Evolutionary conservation across 1,284 basidiomycete species (phyloP).

Genomic region (Tylopilus sp.): DNA sequence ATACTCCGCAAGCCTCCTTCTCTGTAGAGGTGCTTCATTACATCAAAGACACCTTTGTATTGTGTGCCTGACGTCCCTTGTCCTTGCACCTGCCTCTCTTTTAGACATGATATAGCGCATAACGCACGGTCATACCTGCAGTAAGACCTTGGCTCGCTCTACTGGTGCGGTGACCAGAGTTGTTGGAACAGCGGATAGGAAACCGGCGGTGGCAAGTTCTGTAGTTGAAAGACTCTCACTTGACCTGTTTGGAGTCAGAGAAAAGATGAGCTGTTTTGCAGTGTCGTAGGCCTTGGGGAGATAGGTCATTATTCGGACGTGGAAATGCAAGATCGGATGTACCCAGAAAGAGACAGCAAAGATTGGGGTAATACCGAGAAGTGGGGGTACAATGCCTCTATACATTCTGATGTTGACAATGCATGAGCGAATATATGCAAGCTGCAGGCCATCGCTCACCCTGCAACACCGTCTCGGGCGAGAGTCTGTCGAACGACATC

Average conservation of each 20-base stretch:
- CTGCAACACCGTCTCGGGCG: conserved; percentile 84
- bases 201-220: conserved; percentile 92
- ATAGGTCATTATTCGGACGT: conserved; percentile 5
- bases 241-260: conserved; percentile 67
- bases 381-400: conserved; percentile 93
- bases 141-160: conserved; percentile 94
- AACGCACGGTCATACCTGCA: conserved; percentile 61
- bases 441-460: conserved; percentile 51
- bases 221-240: conserved; percentile 65
- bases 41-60: conserved; percentile 93
- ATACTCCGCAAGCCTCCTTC: conserved; percentile 94
- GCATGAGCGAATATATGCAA: conserved; percentile 6
- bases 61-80: conserved; percentile 72
- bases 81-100: conserved; percentile 71
- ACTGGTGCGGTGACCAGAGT: conserved; percentile 93
- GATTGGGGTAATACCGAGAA: conserved; percentile 97
- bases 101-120: conserved; percentile 1
- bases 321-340: conserved; percentile 12
- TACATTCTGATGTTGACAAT: conserved; percentile 64
- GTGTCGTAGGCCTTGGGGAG: conserved; percentile 83
- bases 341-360: conserved; percentile 99
- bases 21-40: conserved; percentile 87
- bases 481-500: conserved; percentile 93
- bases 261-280: conserved; percentile 86
- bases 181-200: conserved; percentile 91